These are phyloP conservation scores for Acanthamoeba triangularis DNA, from an alignment of 208 protist genomes.

Conservation along the genomic window DNA sequence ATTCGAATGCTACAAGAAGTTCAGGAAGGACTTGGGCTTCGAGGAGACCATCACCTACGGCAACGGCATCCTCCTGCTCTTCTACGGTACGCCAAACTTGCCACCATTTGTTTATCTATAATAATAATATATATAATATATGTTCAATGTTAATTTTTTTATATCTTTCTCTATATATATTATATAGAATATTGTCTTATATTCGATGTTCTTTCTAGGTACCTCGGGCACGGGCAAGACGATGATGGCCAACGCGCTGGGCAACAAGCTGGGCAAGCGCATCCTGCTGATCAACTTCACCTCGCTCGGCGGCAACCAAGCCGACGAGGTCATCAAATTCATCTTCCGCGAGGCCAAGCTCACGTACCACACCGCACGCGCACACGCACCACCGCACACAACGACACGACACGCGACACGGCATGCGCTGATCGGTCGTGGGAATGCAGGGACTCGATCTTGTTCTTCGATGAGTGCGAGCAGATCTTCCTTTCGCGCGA, in stretches of 20 bases:
- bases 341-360: slow-evolving; percentile 88
- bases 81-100: neutral
- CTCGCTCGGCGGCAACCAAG: slow-evolving; percentile 64
- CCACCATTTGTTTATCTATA: no score
- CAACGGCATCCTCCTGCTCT: neutral
- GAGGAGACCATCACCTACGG: neutral
- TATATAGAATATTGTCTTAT: no score
- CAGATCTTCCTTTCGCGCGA: slow-evolving; percentile 79
- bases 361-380: neutral
- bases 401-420: no score
- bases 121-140: no score
- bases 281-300: slow-evolving; percentile 87
- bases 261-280: slow-evolving; percentile 71
- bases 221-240: slow-evolving; percentile 81
- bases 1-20: neutral
- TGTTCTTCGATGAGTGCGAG: slow-evolving; percentile 87
- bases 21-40: neutral
- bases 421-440: no score
- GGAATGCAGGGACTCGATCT: slow-evolving; percentile 49
- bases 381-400: no score
- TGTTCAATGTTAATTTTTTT: no score
- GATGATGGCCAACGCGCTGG: slow-evolving; percentile 83
- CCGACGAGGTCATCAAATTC: slow-evolving; percentile 78
- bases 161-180: neutral
- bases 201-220: no score